phyloP scores from a whole-genome alignment of 345 rosid species.

The Xanthoceras sorbifolium region DNA sequence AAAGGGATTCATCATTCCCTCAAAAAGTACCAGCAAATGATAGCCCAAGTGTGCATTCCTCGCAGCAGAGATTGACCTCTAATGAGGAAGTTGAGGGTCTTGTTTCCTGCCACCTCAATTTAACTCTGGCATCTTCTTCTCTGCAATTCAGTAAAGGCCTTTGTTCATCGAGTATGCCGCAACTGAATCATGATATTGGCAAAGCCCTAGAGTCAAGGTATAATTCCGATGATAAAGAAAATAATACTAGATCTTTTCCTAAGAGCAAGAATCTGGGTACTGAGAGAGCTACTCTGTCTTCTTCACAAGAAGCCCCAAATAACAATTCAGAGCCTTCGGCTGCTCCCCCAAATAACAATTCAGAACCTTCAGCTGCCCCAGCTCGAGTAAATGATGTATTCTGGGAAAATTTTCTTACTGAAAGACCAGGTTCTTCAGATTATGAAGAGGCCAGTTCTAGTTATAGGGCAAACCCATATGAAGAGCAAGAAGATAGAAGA shows the following conservation, averaged over 20 bases:
- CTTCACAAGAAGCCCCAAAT: slow-evolving; percentile 41
- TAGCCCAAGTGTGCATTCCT: slow-evolving; percentile 35
- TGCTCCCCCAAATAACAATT: slow-evolving; percentile 52
- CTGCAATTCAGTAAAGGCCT: slow-evolving; percentile 53
- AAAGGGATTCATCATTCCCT: slow-evolving; percentile 40
- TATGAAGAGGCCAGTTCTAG: slow-evolving; percentile 84
- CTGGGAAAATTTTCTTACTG: slow-evolving; percentile 96
- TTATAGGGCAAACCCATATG: slow-evolving; percentile 56
- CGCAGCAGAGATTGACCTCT: slow-evolving; percentile 48
- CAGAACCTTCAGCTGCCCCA: slow-evolving; percentile 50
- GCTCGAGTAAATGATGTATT: slow-evolving; percentile 80
- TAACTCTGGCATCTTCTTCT: slow-evolving; percentile 80
- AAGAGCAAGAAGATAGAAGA: slow-evolving; percentile 61
- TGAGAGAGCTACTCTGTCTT: slow-evolving; percentile 26
- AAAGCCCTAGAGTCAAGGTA: slow-evolving; percentile 34
- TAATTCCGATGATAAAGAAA: slow-evolving; percentile 35
- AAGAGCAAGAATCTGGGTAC: slow-evolving; percentile 29
- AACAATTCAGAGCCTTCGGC: slow-evolving; percentile 51
- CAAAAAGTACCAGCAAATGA: slow-evolving; percentile 44
- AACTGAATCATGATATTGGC: slow-evolving; percentile 38
- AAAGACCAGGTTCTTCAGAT: slow-evolving; percentile 84
- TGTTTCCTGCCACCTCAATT: slow-evolving; percentile 79
- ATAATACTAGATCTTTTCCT: slow-evolving; percentile 25
- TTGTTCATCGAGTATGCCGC: slow-evolving; percentile 41
- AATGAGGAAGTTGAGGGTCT: slow-evolving; percentile 70